Conservation (phyloP, 2,329 filamentous ascomycete species). For the Seiridium cupressi region DNA sequence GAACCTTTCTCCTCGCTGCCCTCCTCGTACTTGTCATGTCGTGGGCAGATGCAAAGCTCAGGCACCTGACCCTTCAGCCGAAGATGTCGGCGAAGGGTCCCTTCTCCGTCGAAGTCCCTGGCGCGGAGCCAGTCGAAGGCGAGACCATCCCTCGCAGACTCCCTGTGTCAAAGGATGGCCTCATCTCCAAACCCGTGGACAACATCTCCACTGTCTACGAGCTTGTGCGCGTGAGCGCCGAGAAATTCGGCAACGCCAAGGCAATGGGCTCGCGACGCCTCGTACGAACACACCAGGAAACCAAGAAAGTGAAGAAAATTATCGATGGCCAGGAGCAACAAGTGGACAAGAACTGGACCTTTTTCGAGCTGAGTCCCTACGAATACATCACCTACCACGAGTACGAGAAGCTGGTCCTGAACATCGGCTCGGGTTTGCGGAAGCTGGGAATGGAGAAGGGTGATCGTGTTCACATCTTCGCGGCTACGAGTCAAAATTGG, state of each 20-base stretch:
- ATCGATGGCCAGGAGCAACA: slow-evolving; percentile 76
- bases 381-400: slow-evolving; percentile 75
- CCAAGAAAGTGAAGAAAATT: slow-evolving; percentile 87
- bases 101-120: slow-evolving; percentile 67
- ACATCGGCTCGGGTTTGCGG: slow-evolving; percentile 68
- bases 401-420: slow-evolving; percentile 68
- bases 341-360: slow-evolving; percentile 86
- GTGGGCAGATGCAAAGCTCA: slow-evolving; percentile 29
- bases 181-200: slow-evolving; percentile 59
- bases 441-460: slow-evolving; percentile 68
- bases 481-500: slow-evolving; percentile 64
- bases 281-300: slow-evolving; percentile 75
- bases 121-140: slow-evolving; percentile 61
- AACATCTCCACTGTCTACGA: slow-evolving; percentile 74
- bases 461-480: slow-evolving; percentile 78
- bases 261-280: slow-evolving; percentile 70
- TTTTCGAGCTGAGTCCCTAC: slow-evolving; percentile 80
- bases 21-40: slow-evolving; percentile 18
- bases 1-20: background rate
- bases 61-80: slow-evolving; percentile 29
- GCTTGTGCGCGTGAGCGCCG: slow-evolving; percentile 66
- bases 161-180: slow-evolving; percentile 57
- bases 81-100: slow-evolving; percentile 59
- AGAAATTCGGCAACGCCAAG: slow-evolving; percentile 63
- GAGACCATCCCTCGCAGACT: slow-evolving; percentile 75